Evolutionary conservation across 495 filamentous ascomycete genomes (phyloP), one percentile per base, ranked within the genome.

Genomic region (Aspergillus wentii): DNA sequence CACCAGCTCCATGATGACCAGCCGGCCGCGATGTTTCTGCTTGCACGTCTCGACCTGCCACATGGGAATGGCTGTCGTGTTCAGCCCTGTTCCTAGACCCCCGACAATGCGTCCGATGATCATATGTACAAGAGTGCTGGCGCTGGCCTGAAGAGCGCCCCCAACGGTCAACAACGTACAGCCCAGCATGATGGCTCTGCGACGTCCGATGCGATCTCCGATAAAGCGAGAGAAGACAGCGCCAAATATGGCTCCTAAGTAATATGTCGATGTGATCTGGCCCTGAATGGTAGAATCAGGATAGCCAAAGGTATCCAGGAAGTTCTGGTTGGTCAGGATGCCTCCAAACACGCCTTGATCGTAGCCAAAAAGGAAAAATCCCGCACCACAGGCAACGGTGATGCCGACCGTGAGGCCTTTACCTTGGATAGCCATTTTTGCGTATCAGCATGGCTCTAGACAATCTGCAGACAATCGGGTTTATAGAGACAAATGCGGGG

Each of bases 1-100:
- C 48, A 56, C 54, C 38, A 67, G 50, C 45, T 70, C 57, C 33
- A 70, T 35, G 41, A 59, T 40, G 23, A 68, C 47, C 53, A 64
- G 37, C 40, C 56, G 49, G 50, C 60, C 49, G 61, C 69, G 44
- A 46, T 58, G 51, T 42, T 59, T 39, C 35, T 68, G 29, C 43
- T 69, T 54, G 10, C 56, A 46, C 35, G 62, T 61, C 36, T 76
- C 73, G 7, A 66, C 62, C 34, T 72, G 69, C 73, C 73, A 76
- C 15, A 72, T 64, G 0, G 69, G 71, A 1, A 73, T 66, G 0
- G 67, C 64, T 18, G 65, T 66, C 43, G 71, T 61, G 10, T 68
- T 38, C 28, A 56, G 48, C 7, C 68, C 68, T 15, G 69, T 49
- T 6, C 66, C 68, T 4, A 64, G 31, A 1, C 68, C 68, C 2